Evolutionary conservation across 441 rosid genomes (phyloP).

Genomic region (Biscutella laevigata): DNA sequence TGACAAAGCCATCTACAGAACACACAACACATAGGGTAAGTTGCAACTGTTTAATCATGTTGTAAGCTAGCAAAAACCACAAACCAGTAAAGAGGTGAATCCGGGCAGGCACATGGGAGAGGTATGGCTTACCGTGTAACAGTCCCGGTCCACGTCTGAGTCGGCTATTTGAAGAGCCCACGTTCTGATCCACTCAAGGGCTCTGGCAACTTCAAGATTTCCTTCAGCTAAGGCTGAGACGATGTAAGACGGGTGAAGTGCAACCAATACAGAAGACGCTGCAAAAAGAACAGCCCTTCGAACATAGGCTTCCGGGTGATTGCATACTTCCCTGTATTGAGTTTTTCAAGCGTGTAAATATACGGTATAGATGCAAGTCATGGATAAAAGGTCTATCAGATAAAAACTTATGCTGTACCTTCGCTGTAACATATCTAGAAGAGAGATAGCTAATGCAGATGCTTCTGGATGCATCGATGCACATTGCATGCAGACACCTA

Average conservation of each 20-base stretch:
- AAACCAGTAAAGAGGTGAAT: no score
- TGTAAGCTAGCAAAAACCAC: constrained; percentile 1
- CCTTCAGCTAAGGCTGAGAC: constrained; percentile 69
- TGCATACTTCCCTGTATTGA: constrained; percentile 66
- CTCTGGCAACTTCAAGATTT: constrained; percentile 55
- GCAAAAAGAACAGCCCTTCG: constrained; percentile 87
- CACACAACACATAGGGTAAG: background rate
- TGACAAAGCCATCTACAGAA: constrained; percentile 69
- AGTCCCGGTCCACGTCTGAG: constrained; percentile 76
- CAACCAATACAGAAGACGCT: constrained; percentile 63
- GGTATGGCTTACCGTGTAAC: constrained; percentile 56
- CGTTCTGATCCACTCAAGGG: constrained; percentile 87
- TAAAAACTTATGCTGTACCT: constrained; percentile 35
- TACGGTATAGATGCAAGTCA: background rate
- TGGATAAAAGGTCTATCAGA: background rate
- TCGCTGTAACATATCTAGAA: constrained; percentile 76
- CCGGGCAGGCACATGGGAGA: background rate
- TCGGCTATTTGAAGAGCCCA: constrained; percentile 78
- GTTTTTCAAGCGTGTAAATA: background rate
- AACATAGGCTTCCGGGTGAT: constrained; percentile 87
- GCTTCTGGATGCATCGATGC: constrained; percentile 94
- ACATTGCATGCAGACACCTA: constrained; percentile 85
- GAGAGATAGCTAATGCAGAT: constrained; percentile 64
- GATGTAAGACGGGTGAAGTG: constrained; percentile 78
- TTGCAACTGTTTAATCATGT: background rate